phyloP scores from a whole-genome alignment of 2,329 filamentous ascomycete genomes.

The Curvularia lunata region DNA sequence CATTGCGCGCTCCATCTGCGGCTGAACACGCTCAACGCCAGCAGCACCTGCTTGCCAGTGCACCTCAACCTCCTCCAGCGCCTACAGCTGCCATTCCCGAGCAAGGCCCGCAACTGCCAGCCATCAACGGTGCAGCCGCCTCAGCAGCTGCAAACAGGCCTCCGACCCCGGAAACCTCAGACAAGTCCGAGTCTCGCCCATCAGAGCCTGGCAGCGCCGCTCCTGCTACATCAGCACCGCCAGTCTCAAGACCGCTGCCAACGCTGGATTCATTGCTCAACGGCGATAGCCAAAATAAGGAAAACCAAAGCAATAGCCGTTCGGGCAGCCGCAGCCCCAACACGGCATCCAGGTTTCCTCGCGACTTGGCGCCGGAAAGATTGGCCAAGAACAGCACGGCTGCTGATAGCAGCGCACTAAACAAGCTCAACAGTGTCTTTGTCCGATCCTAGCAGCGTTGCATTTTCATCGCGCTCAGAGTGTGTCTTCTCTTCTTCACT shows the following conservation, averaged over 20 bases:
- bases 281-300: slow-evolving; percentile 34
- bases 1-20: slow-evolving; percentile 51
- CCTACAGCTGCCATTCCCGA: slow-evolving; percentile 34
- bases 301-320: slow-evolving; percentile 46
- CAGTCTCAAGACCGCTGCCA: slow-evolving; percentile 56
- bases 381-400: slow-evolving; percentile 43
- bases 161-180: slow-evolving; percentile 38
- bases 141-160: slow-evolving; percentile 35
- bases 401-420: slow-evolving; percentile 40
- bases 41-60: slow-evolving; percentile 34
- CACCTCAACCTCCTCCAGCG: slow-evolving; percentile 27
- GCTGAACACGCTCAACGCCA: slow-evolving; percentile 50
- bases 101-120: slow-evolving; percentile 46
- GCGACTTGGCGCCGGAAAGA: slow-evolving; percentile 42
- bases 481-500: background rate
- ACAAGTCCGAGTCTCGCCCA: slow-evolving; percentile 54
- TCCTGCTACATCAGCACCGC: slow-evolving; percentile 12
- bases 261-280: slow-evolving; percentile 44
- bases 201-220: slow-evolving; percentile 40
- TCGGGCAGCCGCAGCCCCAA: slow-evolving; percentile 53
- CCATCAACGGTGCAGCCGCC: slow-evolving; percentile 39
- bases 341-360: slow-evolving; percentile 36
- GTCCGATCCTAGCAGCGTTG: slow-evolving; percentile 33
- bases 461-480: background rate
- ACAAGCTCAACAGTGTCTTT: slow-evolving; percentile 46